Percentiles rank a stretch among this genome's conserved stretches.
phyloP scores from a whole-genome alignment of 2,329 filamentous ascomycete species.

The Beauveria scarabaeidicola region DNA sequence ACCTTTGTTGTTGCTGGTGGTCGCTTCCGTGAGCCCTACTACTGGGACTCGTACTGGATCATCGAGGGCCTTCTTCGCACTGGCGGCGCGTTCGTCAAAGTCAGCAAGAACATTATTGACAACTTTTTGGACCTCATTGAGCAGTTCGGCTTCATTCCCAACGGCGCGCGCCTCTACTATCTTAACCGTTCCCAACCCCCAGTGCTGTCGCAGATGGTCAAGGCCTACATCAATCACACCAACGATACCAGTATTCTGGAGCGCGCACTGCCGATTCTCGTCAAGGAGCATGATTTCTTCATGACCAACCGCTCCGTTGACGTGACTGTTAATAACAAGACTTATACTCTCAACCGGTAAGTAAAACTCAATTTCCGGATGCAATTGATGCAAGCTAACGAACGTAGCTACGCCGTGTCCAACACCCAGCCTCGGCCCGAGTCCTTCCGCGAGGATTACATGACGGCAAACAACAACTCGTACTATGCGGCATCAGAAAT shows the following conservation, averaged over 20 bases:
- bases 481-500: conserved; percentile 52
- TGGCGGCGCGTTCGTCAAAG: conserved; percentile 52
- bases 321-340: conserved; percentile 36
- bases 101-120: conserved; percentile 59
- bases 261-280: conserved; percentile 52
- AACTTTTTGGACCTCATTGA: conserved; percentile 63
- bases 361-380: conserved; percentile 14
- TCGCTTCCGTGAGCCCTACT: conserved; percentile 63
- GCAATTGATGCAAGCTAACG: neutral
- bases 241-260: conserved; percentile 53
- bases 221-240: conserved; percentile 54
- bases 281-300: conserved; percentile 58
- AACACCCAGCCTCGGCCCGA: conserved; percentile 62
- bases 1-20: conserved; percentile 64
- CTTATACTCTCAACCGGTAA: conserved; percentile 48
- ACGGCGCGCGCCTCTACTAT: conserved; percentile 60
- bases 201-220: conserved; percentile 57
- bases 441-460: conserved; percentile 57
- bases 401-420: conserved; percentile 43
- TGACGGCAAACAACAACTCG: conserved; percentile 55
- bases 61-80: conserved; percentile 57
- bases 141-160: conserved; percentile 56
- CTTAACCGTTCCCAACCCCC: conserved; percentile 61
- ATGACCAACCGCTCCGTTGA: conserved; percentile 50
- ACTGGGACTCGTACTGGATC: conserved; percentile 66